These are phyloP conservation scores for Skeletonema tropicum DNA, from an alignment of 108 stramenopile genomes.

Conservation along the genomic window DNA sequence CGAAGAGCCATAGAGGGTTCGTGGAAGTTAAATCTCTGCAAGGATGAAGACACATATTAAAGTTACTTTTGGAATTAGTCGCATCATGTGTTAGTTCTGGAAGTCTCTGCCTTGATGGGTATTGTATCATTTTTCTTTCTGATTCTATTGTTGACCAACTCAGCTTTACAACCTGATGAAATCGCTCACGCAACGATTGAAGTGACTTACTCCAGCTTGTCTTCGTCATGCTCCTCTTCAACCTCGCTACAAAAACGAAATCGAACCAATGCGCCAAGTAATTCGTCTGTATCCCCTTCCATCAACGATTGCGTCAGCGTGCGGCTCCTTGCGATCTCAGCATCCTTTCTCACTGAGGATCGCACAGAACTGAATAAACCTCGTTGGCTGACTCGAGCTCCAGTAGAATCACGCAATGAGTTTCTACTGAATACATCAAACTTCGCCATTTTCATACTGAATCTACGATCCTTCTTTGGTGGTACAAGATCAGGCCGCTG, in stretches of 20 bases:
- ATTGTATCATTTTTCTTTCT: neutral
- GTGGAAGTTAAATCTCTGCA: neutral
- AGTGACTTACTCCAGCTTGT: neutral
- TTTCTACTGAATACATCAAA: slow-evolving; percentile 20
- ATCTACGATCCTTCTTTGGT: slow-evolving; percentile 23
- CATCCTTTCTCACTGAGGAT: neutral
- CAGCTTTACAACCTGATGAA: slow-evolving; percentile 14
- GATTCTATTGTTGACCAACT: slow-evolving; percentile 15
- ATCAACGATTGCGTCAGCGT: neutral
- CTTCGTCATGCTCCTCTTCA: neutral
- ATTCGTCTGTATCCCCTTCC: neutral
- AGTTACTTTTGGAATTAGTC: too few relatives aligned
- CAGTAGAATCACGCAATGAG: slow-evolving; percentile 6
- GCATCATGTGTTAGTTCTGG: too few relatives aligned
- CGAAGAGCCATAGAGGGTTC: slow-evolving; percentile 44
- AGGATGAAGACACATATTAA: slow-evolving; percentile 18
- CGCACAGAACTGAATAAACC: slow-evolving; percentile 7
- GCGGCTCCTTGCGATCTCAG: neutral
- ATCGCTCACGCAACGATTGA: neutral
- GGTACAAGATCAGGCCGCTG: slow-evolving; percentile 52
- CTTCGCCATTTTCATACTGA: neutral
- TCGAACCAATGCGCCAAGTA: slow-evolving; percentile 1
- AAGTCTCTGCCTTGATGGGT: too few relatives aligned
- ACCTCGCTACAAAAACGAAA: neutral
- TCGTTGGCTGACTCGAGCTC: slow-evolving; percentile 4